Evolutionary conservation across 257 asterid genomes (phyloP).

Genomic region (Thymus mandschuricus): DNA sequence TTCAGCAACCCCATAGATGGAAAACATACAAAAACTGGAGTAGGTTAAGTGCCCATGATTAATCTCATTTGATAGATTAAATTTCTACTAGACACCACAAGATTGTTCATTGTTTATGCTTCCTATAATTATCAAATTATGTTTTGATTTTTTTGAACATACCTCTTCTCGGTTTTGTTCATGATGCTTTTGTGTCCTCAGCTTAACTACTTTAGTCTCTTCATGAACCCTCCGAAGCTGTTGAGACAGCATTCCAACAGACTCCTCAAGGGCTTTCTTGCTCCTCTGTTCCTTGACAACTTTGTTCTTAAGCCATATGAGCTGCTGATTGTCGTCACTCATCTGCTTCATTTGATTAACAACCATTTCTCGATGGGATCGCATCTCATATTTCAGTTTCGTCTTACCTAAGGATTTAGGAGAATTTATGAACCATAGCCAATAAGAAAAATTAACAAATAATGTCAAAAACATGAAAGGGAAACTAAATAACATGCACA

Average conservation of each 20-base stretch:
- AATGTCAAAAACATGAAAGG: background rate
- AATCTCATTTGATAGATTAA: background rate
- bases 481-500: conserved; percentile 13
- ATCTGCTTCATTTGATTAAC: conserved; percentile 57
- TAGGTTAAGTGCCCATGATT: conserved; percentile 8
- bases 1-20: conserved; percentile 3
- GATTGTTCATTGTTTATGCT: background rate
- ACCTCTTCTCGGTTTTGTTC: conserved; percentile 74
- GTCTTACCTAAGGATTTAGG: conserved; percentile 52
- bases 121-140: background rate
- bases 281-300: conserved; percentile 49
- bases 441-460: conserved; percentile 14
- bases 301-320: conserved; percentile 46
- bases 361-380: conserved; percentile 63
- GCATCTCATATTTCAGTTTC: conserved; percentile 61
- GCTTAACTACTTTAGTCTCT: conserved; percentile 50
- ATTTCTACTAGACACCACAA: conserved; percentile 17
- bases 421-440: conserved; percentile 18
- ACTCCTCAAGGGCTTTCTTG: conserved; percentile 57
- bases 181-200: conserved; percentile 54
- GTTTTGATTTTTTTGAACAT: conserved; percentile 20
- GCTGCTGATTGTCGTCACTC: conserved; percentile 76
- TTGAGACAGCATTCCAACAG: conserved; percentile 35
- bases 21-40: background rate
- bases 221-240: conserved; percentile 47